Evolutionary conservation across 257 asterid species (phyloP).

Genomic region (Anisodus tanguticus): DNA sequence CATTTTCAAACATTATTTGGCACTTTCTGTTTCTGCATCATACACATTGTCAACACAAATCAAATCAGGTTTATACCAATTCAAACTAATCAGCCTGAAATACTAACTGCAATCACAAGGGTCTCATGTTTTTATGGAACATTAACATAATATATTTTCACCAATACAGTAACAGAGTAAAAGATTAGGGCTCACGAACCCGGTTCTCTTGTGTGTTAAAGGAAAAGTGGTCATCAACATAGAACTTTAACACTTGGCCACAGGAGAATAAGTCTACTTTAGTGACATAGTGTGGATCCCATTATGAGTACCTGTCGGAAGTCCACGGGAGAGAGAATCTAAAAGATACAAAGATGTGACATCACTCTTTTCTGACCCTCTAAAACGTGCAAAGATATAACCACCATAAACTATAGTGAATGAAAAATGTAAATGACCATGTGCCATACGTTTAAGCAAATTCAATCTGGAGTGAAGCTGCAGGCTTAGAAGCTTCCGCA

Average conservation of each 20-base stretch:
- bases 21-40: neutral
- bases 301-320: conserved; percentile 23
- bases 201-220: neutral
- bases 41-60: neutral
- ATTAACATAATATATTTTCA: neutral
- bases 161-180: neutral
- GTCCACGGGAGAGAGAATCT: conserved; percentile 24
- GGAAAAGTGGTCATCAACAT: neutral
- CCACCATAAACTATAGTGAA: conserved; percentile 36
- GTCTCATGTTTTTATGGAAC: neutral
- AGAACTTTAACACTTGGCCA: neutral
- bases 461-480: conserved; percentile 21
- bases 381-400: conserved; percentile 37
- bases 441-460: conserved; percentile 27
- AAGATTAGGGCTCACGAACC: neutral
- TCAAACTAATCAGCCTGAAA: neutral
- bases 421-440: neutral
- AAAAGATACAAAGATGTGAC: conserved; percentile 27
- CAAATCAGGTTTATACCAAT: neutral
- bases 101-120: neutral
- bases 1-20: neutral
- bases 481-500: conserved; percentile 15
- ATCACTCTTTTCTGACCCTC: conserved; percentile 34
- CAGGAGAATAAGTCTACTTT: neutral
- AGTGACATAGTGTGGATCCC: conserved; percentile 26